These are phyloP conservation scores for Eucommia ulmoides DNA, from an alignment of 257 asterid species.

Conservation along the genomic window DNA sequence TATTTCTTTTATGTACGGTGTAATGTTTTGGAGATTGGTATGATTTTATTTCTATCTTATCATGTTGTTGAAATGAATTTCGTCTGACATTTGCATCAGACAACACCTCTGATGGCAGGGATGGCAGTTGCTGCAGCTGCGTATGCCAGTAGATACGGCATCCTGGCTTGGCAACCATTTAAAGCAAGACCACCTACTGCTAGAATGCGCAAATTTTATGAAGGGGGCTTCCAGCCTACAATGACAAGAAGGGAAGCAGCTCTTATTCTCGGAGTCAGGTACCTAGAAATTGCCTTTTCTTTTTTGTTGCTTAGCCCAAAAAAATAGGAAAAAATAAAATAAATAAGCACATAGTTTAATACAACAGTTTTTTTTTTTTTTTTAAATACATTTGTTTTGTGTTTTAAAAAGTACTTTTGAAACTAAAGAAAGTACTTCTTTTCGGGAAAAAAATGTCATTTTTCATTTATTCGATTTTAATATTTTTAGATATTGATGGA, in stretches of 20 bases:
- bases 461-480: too few species aligned
- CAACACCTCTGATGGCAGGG: constrained; percentile 58
- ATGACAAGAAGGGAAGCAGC: constrained; percentile 89
- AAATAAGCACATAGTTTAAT: too few species aligned
- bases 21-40: too few species aligned
- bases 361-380: constrained; percentile 1
- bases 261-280: constrained; percentile 87
- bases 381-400: neutral
- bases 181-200: constrained; percentile 79
- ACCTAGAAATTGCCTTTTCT: constrained; percentile 1
- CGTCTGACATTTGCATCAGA: constrained; percentile 28
- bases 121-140: constrained; percentile 70
- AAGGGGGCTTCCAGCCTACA: constrained; percentile 83
- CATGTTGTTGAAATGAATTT: too few species aligned
- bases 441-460: too few species aligned
- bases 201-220: constrained; percentile 69
- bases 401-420: neutral
- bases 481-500: too few species aligned
- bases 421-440: neutral
- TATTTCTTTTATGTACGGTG: too few species aligned
- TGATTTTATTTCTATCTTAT: too few species aligned
- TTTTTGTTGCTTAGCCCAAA: too few species aligned
- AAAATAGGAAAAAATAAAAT: too few species aligned
- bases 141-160: constrained; percentile 60
- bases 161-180: constrained; percentile 79